These are phyloP conservation scores for Cytospora paraplurivora DNA, from an alignment of 2,329 filamentous ascomycete species.

Conservation along the genomic window DNA sequence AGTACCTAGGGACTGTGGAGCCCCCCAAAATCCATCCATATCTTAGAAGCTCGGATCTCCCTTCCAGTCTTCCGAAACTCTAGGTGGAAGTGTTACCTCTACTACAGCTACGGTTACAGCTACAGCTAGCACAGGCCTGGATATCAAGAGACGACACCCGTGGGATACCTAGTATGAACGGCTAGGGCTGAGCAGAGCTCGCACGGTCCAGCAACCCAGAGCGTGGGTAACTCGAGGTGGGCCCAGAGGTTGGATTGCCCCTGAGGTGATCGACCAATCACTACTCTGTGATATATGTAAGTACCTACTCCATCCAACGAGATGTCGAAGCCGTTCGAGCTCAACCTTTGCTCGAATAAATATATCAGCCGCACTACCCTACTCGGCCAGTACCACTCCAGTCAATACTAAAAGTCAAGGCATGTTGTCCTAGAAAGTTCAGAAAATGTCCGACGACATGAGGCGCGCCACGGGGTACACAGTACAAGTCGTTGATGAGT, in stretches of 20 bases:
- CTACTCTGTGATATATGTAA: background rate
- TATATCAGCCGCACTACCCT: background rate
- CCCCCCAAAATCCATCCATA: too few species aligned
- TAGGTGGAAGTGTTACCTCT: too few species aligned
- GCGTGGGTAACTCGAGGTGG: constrained; percentile 25
- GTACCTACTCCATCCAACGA: background rate
- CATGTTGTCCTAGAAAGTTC: background rate
- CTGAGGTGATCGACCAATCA: background rate
- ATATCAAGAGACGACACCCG: background rate
- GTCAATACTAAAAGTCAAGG: background rate
- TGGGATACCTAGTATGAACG: background rate
- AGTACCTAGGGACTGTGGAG: too few species aligned
- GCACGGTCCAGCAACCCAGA: constrained; percentile 26
- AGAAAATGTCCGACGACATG: background rate
- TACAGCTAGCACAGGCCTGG: background rate
- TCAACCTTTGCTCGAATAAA: background rate
- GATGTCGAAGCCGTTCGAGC: too few species aligned
- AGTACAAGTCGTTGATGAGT: too few species aligned
- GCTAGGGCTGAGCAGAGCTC: constrained; percentile 22
- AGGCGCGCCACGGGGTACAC: background rate
- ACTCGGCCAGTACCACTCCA: background rate
- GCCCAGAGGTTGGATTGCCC: constrained; percentile 9
- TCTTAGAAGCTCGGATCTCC: too few species aligned
- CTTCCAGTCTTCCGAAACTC: too few species aligned
- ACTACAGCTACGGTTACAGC: background rate